Percentiles rank a stretch among this genome's conserved stretches.
phyloP scores from a whole-genome alignment of 345 rosid species.

The Eucalyptus dawsonii region DNA sequence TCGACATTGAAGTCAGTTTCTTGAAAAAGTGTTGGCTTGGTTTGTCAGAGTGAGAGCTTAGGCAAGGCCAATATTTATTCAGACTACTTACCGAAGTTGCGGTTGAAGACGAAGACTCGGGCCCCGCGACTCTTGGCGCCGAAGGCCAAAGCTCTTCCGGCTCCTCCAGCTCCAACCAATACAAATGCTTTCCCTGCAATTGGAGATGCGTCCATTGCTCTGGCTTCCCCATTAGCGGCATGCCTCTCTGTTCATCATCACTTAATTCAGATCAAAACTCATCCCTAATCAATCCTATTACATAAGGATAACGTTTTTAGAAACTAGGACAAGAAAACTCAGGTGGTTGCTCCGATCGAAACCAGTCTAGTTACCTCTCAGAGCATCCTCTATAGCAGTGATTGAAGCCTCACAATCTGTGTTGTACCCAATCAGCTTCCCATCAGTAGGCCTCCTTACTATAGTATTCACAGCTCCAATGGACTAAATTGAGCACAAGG shows the following conservation, averaged over 20 bases:
- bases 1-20: neutral
- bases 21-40: neutral
- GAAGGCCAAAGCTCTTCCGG: slow-evolving; percentile 52
- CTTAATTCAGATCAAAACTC: neutral
- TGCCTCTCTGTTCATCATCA: neutral
- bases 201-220: neutral
- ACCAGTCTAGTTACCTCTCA: slow-evolving; percentile 14
- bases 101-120: slow-evolving; percentile 32
- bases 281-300: neutral
- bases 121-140: slow-evolving; percentile 49
- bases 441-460: slow-evolving; percentile 27
- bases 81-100: slow-evolving; percentile 23
- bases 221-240: neutral
- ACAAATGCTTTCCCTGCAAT: slow-evolving; percentile 40
- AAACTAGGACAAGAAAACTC: neutral
- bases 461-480: slow-evolving; percentile 45
- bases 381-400: slow-evolving; percentile 43
- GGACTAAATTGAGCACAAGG: slow-evolving; percentile 4
- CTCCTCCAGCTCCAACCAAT: slow-evolving; percentile 58
- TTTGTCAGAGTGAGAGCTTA: neutral
- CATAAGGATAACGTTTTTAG: neutral
- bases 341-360: neutral
- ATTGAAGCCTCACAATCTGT: slow-evolving; percentile 43
- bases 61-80: neutral
- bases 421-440: slow-evolving; percentile 38